Base-by-base conservation (phyloP, 306 rosid genomes). In the Sophora flavescens region DNA sequence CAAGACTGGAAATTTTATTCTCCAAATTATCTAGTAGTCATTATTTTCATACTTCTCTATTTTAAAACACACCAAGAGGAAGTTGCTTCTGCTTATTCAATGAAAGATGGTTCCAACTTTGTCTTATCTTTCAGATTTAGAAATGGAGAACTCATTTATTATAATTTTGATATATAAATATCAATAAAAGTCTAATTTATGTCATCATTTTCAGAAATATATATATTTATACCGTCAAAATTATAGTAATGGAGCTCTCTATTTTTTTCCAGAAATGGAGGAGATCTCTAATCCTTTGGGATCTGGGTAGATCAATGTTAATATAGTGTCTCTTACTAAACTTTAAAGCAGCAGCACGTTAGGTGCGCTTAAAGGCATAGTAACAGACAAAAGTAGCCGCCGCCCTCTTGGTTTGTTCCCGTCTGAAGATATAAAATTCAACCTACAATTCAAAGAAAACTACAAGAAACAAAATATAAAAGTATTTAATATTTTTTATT, bases 121-220 rank as follows among this genome's bases (percentile, higher is more conserved):
- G 76, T 83, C 83, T 79, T 74, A 18, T 74, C 38, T 51, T 68
- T 38, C 38, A 53, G 32, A n/a, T n/a, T n/a, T n/a, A n/a, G n/a
- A n/a, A n/a, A n/a, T n/a, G n/a, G n/a, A n/a, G n/a, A n/a, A n/a
- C n/a, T n/a, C n/a, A n/a, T n/a, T n/a, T n/a, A n/a, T n/a, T n/a
- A n/a, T n/a, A n/a, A n/a, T n/a, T n/a, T n/a, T n/a, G n/a, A n/a
- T n/a, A n/a, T n/a, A n/a, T n/a, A n/a, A n/a, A n/a, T n/a, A n/a
- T n/a, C n/a, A n/a, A n/a, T n/a, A n/a, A n/a, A n/a, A n/a, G n/a
- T n/a, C n/a, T n/a, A n/a, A n/a, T n/a, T n/a, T n/a, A n/a, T n/a
- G n/a, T n/a, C n/a, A n/a, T n/a, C n/a, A n/a, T n/a, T n/a, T n/a
- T n/a, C n/a, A n/a, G n/a, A n/a, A n/a, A n/a, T n/a, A n/a, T n/a